Evolutionary conservation across 441 rosid genomes (phyloP), one percentile per base, ranked within the genome.

Genomic region (Gossypium laxum): DNA sequence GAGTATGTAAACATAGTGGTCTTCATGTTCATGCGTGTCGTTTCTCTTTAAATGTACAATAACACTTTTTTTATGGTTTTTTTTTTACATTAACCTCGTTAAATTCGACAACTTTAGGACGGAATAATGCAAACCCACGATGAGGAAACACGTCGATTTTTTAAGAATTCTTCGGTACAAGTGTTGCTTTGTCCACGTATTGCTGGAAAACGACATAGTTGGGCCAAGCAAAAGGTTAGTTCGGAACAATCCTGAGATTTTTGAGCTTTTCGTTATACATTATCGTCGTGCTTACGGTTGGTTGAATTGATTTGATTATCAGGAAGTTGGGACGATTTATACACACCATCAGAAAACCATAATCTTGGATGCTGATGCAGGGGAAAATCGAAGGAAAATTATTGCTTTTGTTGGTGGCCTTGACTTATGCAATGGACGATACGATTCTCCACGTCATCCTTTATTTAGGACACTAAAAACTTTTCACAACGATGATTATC

Each of bases 51-150:
- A 15, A 26, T 48, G 14, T 45, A 22, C 38, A 38, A n/a, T 65
- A 22, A 6, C 34, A 65, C 38, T 30, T 30, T 66, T 67, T 48
- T 26, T 14, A 14, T 24, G 57, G 14, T 26, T 50, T 48, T 68
- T 68, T 18, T 24, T 24, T 68, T 28, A n/a, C 1, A 24, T 22
- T 5, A 30, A 24, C 19, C 50, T 69, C 54, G 21, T 43, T 38
- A 12, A 59, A 64, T 72, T 70, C 6, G 60, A 45, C 15, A 66
- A 5, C 7, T 79, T 75, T 85, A 95, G 98, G 96, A 89, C 84
- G 99, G 99, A n/a, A 79, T 92, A 61, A 95, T 95, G 98, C 85
- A 76, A 62, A 95, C 99, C 26, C 97, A 95, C 80, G 98, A 95
- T 76, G 98, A 92, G 79, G 99, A 95, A 85, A 92, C 98, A 59